Evolutionary conservation across 2,329 filamentous ascomycete species (phyloP).

Genomic region (Fusarium secorum): DNA sequence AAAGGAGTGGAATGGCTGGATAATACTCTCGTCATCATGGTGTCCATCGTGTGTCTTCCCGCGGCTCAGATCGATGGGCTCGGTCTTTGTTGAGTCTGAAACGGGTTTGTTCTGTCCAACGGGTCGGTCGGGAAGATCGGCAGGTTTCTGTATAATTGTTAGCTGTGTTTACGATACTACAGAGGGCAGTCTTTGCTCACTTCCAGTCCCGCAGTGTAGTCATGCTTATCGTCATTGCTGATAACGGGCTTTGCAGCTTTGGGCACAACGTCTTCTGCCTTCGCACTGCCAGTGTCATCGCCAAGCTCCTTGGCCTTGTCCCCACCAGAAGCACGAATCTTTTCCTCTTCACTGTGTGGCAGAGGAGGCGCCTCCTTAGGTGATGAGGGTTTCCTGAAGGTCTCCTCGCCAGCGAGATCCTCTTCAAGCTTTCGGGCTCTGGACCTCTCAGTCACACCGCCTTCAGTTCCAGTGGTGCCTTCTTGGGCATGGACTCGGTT

Average conservation of each 20-base stretch:
- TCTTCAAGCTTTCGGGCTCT: conserved; percentile 77
- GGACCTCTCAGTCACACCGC: conserved; percentile 86
- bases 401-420: conserved; percentile 68
- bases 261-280: conserved; percentile 17
- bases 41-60: conserved; percentile 47
- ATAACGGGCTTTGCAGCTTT: conserved; percentile 45
- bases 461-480: conserved; percentile 87
- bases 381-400: conserved; percentile 78
- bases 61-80: conserved; percentile 62
- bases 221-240: conserved; percentile 48
- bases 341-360: conserved; percentile 81
- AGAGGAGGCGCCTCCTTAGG: conserved; percentile 87
- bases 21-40: conserved; percentile 69
- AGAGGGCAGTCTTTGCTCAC: conserved; percentile 32
- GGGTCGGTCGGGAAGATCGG: conserved; percentile 79
- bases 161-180: conserved; percentile 8
- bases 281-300: background rate
- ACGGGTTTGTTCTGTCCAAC: conserved; percentile 77
- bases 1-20: conserved; percentile 86
- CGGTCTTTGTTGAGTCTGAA: conserved; percentile 70
- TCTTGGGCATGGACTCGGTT: conserved; percentile 77
- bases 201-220: conserved; percentile 50
- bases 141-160: conserved; percentile 70
- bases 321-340: conserved; percentile 58
- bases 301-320: conserved; percentile 16